phyloP scores from a whole-genome alignment of 768 basidiomycete genomes.

The Phylloporus sp. region DNA sequence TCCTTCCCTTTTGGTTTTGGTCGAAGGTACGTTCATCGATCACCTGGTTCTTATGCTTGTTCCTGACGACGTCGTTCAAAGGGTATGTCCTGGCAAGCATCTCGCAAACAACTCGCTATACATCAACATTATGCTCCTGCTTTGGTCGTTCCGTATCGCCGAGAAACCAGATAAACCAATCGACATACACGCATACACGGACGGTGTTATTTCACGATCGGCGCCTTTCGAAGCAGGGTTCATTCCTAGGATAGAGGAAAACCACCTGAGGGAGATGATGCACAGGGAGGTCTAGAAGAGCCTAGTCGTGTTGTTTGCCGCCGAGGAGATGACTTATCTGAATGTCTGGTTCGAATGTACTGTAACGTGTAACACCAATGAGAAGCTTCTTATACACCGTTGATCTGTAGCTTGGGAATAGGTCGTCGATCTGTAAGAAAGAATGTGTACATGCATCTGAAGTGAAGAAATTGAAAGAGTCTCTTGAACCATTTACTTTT shows the following conservation, averaged over 20 bases:
- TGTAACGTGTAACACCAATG: too few species aligned
- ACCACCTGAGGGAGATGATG: constrained; percentile 10
- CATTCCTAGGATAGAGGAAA: constrained; percentile 37
- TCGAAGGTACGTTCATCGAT: constrained; percentile 26
- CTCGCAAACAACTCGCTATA: constrained; percentile 49
- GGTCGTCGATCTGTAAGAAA: too few species aligned
- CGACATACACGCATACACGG: constrained; percentile 51
- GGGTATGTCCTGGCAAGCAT: constrained; percentile 59
- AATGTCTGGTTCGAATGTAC: too few species aligned
- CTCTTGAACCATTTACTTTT: too few species aligned
- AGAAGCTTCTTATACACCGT: too few species aligned
- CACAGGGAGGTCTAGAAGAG: not conserved
- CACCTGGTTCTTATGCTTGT: too few species aligned
- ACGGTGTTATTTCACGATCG: constrained; percentile 53
- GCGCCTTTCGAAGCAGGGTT: constrained; percentile 54
- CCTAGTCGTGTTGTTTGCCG: too few species aligned
- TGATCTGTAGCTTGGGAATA: too few species aligned
- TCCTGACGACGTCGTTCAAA: constrained; percentile 6
- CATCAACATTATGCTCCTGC: constrained; percentile 54
- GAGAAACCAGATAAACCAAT: constrained; percentile 48
- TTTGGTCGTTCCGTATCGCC: constrained; percentile 60
- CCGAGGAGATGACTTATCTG: too few species aligned
- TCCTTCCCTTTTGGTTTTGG: constrained; percentile 52
- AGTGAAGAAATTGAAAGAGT: too few species aligned
- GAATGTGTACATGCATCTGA: too few species aligned